These are phyloP conservation scores for Talaromyces stipitatus DNA, from an alignment of 495 filamentous ascomycete genomes.

Conservation along the genomic window DNA sequence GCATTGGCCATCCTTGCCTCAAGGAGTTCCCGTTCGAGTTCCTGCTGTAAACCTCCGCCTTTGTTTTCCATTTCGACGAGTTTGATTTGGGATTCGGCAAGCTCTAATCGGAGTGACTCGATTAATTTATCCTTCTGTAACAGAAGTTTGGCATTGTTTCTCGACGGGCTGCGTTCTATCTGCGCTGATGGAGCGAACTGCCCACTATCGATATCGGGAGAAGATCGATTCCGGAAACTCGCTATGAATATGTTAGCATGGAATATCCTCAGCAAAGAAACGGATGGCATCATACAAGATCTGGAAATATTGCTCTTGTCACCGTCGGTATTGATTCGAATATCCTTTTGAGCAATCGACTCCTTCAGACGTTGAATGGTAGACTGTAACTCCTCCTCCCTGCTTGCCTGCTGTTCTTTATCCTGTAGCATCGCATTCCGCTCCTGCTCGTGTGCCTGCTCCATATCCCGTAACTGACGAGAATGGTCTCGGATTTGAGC, in stretches of 20 bases:
- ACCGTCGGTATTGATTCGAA: slow-evolving; percentile 51
- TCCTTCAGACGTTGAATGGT: slow-evolving; percentile 89
- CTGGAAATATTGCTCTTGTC: slow-evolving; percentile 54
- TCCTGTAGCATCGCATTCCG: slow-evolving; percentile 80
- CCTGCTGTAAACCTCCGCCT: slow-evolving; percentile 74
- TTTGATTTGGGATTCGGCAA: slow-evolving; percentile 93
- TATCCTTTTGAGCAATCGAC: slow-evolving; percentile 63
- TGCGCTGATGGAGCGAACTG: slow-evolving; percentile 86
- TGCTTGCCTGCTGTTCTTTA: slow-evolving; percentile 74
- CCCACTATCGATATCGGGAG: slow-evolving; percentile 44
- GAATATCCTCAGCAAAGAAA: slow-evolving; percentile 7
- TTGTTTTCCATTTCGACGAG: slow-evolving; percentile 89
- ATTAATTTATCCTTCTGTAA: slow-evolving; percentile 95
- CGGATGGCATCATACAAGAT: slow-evolving; percentile 50
- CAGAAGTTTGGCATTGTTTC: slow-evolving; percentile 78
- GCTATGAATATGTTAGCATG: slow-evolving; percentile 33
- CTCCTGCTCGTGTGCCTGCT: slow-evolving; percentile 84
- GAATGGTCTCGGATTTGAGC: slow-evolving; percentile 72
- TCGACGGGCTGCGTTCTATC: slow-evolving; percentile 70
- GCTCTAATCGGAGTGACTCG: slow-evolving; percentile 80
- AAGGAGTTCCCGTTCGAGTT: slow-evolving; percentile 80
- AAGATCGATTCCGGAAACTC: slow-evolving; percentile 46
- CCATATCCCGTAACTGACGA: slow-evolving; percentile 78
- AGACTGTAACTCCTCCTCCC: slow-evolving; percentile 81
- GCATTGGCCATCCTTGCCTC: slow-evolving; percentile 93